A percentile compares a stretch with the other conserved stretches of the same genome.
These are phyloP conservation scores for Candida morakotiae DNA, from an alignment of 805 yeast genomes.

Conservation along the genomic window DNA sequence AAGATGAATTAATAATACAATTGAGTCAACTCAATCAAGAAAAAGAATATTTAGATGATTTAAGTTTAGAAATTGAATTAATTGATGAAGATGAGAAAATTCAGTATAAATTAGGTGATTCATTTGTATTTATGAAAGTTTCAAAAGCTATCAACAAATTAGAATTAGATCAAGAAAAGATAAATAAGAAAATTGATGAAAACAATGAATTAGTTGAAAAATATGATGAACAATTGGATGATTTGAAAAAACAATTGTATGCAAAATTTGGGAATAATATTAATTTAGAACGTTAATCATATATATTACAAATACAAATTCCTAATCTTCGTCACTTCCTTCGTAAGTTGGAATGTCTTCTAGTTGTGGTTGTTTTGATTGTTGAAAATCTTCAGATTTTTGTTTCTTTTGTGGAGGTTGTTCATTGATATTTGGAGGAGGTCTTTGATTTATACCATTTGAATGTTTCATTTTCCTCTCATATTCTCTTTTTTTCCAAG, in stretches of 20 bases:
- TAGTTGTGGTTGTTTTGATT: conserved; percentile 4
- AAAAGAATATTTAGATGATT: conserved; percentile 85
- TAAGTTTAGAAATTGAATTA: conserved; percentile 78
- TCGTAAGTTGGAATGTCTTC: conserved; percentile 37
- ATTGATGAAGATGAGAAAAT: conserved; percentile 69
- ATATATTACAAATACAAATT: not conserved
- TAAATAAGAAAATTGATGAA: conserved; percentile 47
- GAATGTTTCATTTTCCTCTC: conserved; percentile 25
- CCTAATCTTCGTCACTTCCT: conserved; percentile 32
- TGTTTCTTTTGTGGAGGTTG: conserved; percentile 7
- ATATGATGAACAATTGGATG: conserved; percentile 51
- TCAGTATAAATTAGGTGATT: conserved; percentile 79
- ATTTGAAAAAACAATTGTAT: conserved; percentile 70
- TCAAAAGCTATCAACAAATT: conserved; percentile 62
- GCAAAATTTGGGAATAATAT: conserved; percentile 88
- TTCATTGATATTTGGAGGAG: conserved; percentile 1
- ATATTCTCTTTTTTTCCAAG: conserved; percentile 59
- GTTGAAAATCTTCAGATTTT: conserved; percentile 8
- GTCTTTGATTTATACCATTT: not conserved
- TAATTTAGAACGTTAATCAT: conserved; percentile 61
- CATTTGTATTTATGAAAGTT: conserved; percentile 68
- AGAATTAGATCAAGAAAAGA: conserved; percentile 54
- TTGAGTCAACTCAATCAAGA: conserved; percentile 54
- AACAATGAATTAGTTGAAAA: conserved; percentile 46
- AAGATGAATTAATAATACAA: conserved; percentile 52